Conservation (phyloP, 345 rosid species). For the Camelina neglecta region DNA sequence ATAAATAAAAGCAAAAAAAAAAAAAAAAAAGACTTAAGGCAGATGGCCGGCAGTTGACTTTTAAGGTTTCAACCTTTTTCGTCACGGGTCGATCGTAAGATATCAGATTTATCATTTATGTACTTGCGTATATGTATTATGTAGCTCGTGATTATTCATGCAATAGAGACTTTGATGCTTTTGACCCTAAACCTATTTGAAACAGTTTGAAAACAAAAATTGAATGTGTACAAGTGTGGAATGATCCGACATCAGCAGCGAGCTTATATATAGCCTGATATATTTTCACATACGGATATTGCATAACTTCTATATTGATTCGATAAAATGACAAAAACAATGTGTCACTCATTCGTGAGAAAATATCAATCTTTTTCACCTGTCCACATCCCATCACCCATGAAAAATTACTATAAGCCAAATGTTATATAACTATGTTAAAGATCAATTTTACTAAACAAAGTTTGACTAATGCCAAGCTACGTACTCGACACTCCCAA, state of each 20-base stretch:
- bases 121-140: neutral
- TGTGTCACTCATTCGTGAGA: slow-evolving; percentile 5
- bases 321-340: no score
- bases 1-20: slow-evolving; percentile 12
- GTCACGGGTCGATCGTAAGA: slow-evolving; percentile 10
- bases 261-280: neutral
- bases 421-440: no score
- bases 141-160: slow-evolving; percentile 5
- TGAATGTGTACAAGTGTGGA: slow-evolving; percentile 14
- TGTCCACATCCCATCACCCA: slow-evolving; percentile 1
- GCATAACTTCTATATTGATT: no score
- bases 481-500: neutral
- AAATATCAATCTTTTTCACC: neutral
- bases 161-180: neutral
- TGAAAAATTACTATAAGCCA: neutral
- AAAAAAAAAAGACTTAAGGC: neutral
- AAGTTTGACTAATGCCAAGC: neutral
- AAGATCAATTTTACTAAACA: no score
- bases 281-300: neutral
- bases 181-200: neutral
- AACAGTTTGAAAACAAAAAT: neutral
- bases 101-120: neutral
- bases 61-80: slow-evolving; percentile 18
- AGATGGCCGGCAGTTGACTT: slow-evolving; percentile 29
- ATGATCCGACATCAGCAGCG: neutral